Evolutionary conservation across 257 asterid genomes (phyloP).

Genomic region (Scutellaria galericulata): DNA sequence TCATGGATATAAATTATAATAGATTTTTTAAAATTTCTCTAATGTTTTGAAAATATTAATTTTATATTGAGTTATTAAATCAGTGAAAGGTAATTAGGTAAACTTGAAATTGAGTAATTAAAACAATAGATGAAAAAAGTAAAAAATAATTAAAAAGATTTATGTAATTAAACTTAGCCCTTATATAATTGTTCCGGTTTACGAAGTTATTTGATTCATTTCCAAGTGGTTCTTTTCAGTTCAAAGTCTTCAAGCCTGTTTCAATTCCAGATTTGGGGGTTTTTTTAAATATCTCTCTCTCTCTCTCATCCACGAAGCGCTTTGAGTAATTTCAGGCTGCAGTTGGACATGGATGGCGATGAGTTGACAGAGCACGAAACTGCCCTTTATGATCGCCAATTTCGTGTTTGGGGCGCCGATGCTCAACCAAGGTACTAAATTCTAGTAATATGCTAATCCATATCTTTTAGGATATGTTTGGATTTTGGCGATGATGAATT

Average conservation of each 20-base stretch:
- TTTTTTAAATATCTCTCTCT: conserved; percentile 22
- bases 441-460: not conserved
- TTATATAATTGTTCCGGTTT: too few relatives aligned
- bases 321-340: conserved; percentile 39
- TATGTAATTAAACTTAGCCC: too few relatives aligned
- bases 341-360: conserved; percentile 61
- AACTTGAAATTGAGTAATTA: too few relatives aligned
- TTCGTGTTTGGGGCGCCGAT: conserved; percentile 99
- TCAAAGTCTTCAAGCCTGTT: not conserved
- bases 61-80: too few relatives aligned
- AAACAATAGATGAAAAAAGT: too few relatives aligned
- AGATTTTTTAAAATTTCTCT: too few relatives aligned
- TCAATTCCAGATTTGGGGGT: conserved; percentile 41
- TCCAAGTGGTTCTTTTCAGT: not conserved
- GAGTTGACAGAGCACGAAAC: conserved; percentile 97
- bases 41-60: too few relatives aligned
- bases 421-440: conserved; percentile 81
- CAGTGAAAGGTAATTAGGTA: too few relatives aligned
- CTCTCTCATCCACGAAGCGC: not conserved
- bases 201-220: not conserved
- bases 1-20: too few relatives aligned
- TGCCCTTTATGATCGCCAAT: conserved; percentile 98
- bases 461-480: too few relatives aligned
- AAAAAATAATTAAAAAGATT: too few relatives aligned
- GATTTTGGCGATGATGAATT: too few relatives aligned